These are phyloP conservation scores for Ophiocordyceps camponoti-floridani DNA, from an alignment of 2,329 filamentous ascomycete genomes.

Conservation along the genomic window DNA sequence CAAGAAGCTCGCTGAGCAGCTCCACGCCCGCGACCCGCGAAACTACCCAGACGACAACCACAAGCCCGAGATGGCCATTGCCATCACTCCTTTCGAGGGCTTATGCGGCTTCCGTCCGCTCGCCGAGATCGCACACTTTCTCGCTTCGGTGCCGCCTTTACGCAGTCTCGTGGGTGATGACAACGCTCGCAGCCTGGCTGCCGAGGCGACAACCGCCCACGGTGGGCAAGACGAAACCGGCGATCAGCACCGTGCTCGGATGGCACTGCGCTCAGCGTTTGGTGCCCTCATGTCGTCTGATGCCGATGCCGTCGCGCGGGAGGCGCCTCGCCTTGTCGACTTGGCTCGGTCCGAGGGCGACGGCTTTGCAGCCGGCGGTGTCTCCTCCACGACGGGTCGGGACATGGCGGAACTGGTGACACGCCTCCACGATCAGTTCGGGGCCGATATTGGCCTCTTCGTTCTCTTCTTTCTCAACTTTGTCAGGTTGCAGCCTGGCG, in stretches of 20 bases:
- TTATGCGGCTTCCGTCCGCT: conserved; percentile 89
- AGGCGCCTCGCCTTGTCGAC: conserved; percentile 50
- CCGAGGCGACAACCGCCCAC: conserved; percentile 24
- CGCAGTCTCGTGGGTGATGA: conserved; percentile 49
- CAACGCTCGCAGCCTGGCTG: conserved; percentile 35
- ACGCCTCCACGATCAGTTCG: conserved; percentile 69
- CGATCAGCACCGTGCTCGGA: too few species aligned
- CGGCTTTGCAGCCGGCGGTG: conserved; percentile 59
- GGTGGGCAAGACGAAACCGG: conserved; percentile 26
- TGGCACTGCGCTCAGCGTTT: conserved; percentile 59
- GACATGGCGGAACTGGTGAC: conserved; percentile 61
- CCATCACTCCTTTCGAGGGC: conserved; percentile 88
- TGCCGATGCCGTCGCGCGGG: conserved; percentile 31
- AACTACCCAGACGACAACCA: conserved; percentile 99
- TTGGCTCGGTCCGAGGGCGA: conserved; percentile 50
- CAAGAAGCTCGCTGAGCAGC: conserved; percentile 73
- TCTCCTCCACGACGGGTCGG: conserved; percentile 46
- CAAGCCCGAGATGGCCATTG: conserved; percentile 99
- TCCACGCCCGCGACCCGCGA: conserved; percentile 72
- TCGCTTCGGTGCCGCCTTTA: conserved; percentile 38
- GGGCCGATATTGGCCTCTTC: conserved; percentile 79
- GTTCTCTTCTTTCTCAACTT: conserved; percentile 97
- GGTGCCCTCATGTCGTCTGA: conserved; percentile 65
- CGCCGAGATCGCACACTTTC: conserved; percentile 71
- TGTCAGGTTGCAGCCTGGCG: conserved; percentile 69